A percentile compares a stretch with the other conserved stretches of the same genome.
Evolutionary conservation across 495 filamentous ascomycete genomes (phyloP).

Genomic region (Neurospora sp.): DNA sequence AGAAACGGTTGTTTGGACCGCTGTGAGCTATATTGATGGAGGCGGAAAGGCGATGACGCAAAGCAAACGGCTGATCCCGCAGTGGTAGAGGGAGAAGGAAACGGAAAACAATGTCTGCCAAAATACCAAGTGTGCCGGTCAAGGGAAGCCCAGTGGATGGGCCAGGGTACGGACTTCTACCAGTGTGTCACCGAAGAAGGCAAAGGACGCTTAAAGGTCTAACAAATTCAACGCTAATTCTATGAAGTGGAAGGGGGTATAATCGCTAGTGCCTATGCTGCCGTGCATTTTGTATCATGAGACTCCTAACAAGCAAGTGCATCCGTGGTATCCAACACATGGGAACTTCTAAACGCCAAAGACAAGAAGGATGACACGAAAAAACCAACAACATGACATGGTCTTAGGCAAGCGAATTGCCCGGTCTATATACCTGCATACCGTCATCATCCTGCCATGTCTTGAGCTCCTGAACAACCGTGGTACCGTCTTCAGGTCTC

Average conservation of each 20-base stretch:
- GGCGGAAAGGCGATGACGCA: background rate
- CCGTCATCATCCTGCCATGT: background rate
- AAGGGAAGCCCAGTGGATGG: background rate
- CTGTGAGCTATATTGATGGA: conserved; percentile 11
- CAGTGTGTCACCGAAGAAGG: background rate
- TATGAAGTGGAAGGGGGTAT: background rate
- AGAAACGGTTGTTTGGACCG: conserved; percentile 20
- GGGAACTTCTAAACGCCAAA: background rate
- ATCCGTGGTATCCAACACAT: background rate
- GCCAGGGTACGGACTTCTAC: background rate
- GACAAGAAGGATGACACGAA: background rate
- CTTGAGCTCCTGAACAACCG: background rate
- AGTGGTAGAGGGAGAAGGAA: background rate
- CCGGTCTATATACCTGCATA: background rate
- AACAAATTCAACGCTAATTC: background rate
- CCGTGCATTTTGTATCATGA: background rate
- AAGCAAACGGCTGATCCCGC: background rate
- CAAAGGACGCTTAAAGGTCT: background rate
- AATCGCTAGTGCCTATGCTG: background rate
- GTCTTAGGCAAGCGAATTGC: background rate
- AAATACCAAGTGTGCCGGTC: background rate
- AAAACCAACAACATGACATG: background rate
- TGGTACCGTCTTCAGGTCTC: background rate
- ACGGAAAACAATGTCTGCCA: background rate
- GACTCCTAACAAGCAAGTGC: background rate